Percentiles rank a stretch among this genome's conserved stretches.
phyloP scores from a whole-genome alignment of 176 grass and related monocot genomes.

The Stipa capillata region DNA sequence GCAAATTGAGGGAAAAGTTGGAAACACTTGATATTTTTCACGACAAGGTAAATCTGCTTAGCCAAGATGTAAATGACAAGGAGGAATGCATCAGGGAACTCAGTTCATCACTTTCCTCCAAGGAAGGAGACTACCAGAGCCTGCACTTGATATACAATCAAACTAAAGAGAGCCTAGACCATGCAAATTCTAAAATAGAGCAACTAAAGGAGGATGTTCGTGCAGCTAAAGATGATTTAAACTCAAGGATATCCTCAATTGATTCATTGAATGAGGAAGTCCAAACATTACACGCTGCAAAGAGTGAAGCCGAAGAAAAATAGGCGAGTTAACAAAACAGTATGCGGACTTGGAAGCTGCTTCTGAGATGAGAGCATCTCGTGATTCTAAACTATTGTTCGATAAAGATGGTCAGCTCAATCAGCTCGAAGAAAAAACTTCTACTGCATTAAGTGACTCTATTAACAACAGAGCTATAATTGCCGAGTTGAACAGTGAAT shows the following conservation, averaged over 20 bases:
- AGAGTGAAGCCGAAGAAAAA: conserved; percentile 47
- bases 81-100: conserved; percentile 56
- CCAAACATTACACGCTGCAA: conserved; percentile 34
- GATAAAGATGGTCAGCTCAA: conserved; percentile 60
- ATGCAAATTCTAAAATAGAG: conserved; percentile 61
- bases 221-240: conserved; percentile 57
- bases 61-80: conserved; percentile 61
- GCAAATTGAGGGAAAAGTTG: conserved; percentile 49
- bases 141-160: conserved; percentile 46
- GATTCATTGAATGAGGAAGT: conserved; percentile 66
- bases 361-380: conserved; percentile 54
- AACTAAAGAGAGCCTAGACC: conserved; percentile 43
- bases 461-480: conserved; percentile 41
- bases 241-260: conserved; percentile 48
- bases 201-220: conserved; percentile 56
- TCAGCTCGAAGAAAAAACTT: conserved; percentile 65
- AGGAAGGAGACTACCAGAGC: conserved; percentile 55
- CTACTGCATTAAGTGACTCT: conserved; percentile 45
- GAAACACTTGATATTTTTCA: conserved; percentile 48
- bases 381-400: conserved; percentile 50
- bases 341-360: conserved; percentile 47
- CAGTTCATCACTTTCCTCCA: conserved; percentile 46
- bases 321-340: conserved; percentile 43
- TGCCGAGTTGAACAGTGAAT: conserved; percentile 52
- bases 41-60: conserved; percentile 58